phyloP scores from a whole-genome alignment of 2,329 filamentous ascomycete genomes.

The Chaetomium globosum region DNA sequence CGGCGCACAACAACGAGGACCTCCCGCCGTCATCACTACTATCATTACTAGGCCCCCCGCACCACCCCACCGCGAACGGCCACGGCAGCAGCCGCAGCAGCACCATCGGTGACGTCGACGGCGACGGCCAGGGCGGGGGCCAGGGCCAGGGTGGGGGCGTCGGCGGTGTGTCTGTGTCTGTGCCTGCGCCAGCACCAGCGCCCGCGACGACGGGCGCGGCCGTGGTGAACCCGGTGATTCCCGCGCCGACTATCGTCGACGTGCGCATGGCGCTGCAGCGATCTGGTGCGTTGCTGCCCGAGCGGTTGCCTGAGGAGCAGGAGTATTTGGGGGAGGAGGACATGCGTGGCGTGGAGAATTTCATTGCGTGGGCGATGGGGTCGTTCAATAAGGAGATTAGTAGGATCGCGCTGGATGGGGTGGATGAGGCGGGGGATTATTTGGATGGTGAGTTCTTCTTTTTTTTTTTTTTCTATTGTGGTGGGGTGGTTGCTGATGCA shows the following conservation, averaged over 20 bases:
- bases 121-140: too few relatives aligned
- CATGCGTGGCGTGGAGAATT: slow-evolving; percentile 72
- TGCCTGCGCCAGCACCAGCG: background rate
- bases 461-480: background rate
- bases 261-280: slow-evolving; percentile 84
- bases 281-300: slow-evolving; percentile 71
- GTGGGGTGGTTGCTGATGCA: background rate
- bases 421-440: slow-evolving; percentile 68
- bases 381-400: slow-evolving; percentile 76
- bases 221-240: slow-evolving; percentile 7
- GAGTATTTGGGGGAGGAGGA: slow-evolving; percentile 74
- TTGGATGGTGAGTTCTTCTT: slow-evolving; percentile 57
- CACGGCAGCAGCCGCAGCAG: background rate
- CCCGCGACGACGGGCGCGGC: background rate
- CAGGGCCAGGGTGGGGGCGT: too few relatives aligned
- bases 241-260: slow-evolving; percentile 68
- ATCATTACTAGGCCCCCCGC: too few relatives aligned
- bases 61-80: background rate
- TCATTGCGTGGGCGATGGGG: slow-evolving; percentile 77
- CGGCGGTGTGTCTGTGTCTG: background rate
- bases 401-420: slow-evolving; percentile 73
- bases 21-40: slow-evolving; percentile 48
- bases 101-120: background rate
- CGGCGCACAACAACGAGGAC: slow-evolving; percentile 66
- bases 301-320: slow-evolving; percentile 68